Evolutionary conservation across 345 rosid genomes (phyloP).

Genomic region (Corchorus capsularis): DNA sequence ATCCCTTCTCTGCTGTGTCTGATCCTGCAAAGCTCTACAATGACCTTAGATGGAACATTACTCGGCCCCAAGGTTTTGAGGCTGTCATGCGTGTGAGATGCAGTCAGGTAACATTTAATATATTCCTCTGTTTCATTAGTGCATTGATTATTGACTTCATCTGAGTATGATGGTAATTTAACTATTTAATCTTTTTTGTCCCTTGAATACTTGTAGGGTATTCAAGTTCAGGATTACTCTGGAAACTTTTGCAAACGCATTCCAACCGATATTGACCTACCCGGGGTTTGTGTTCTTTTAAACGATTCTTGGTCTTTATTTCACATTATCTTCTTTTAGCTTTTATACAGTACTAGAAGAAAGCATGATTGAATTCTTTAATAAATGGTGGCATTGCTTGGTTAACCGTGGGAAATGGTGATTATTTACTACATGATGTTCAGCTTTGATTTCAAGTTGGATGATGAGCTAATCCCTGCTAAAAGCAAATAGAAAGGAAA

Average conservation of each 20-base stretch:
- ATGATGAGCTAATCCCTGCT: background rate
- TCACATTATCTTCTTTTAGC: background rate
- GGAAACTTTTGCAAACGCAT: conserved; percentile 97
- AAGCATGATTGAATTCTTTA: background rate
- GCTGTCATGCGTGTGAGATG: conserved; percentile 98
- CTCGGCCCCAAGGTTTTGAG: conserved; percentile 98
- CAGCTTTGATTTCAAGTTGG: background rate
- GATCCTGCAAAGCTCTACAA: conserved; percentile 95
- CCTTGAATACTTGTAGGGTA: conserved; percentile 59
- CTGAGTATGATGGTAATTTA: conserved; percentile 12
- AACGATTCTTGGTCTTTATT: conserved; percentile 6
- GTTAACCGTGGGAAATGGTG: background rate
- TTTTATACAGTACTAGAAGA: background rate
- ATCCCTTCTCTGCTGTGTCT: conserved; percentile 87
- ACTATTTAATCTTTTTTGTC: background rate
- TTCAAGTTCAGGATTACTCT: conserved; percentile 92
- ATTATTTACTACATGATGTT: background rate
- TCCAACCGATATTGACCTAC: conserved; percentile 92
- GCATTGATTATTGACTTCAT: conserved; percentile 1
- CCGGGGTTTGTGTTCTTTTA: conserved; percentile 68
- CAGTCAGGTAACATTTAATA: conserved; percentile 65
- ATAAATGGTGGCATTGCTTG: background rate
- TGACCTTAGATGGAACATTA: conserved; percentile 97
- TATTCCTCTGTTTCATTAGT: background rate
- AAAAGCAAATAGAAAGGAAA: background rate